Percentiles rank a stretch among this genome's conserved stretches.
Evolutionary conservation across 768 basidiomycete genomes (phyloP).

Genomic region (Rhizopogon roseolus): DNA sequence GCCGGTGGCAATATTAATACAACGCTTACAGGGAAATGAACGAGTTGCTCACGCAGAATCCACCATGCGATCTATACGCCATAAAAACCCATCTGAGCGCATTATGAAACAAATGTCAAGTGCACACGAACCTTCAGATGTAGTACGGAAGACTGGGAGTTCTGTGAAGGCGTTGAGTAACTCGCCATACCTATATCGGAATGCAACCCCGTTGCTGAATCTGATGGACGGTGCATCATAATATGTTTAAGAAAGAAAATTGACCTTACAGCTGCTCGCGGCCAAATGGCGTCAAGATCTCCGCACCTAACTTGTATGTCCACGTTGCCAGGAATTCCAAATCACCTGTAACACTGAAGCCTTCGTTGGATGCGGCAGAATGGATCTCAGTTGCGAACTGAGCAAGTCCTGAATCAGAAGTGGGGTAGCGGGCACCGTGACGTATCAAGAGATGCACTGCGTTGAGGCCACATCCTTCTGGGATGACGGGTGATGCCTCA

Average conservation of each 20-base stretch:
- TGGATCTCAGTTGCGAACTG: constrained; percentile 25
- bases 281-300: constrained; percentile 45
- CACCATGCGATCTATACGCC: constrained; percentile 25
- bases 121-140: constrained; percentile 30
- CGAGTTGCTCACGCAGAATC: constrained; percentile 24
- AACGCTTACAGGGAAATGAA: constrained; percentile 10
- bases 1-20: neutral
- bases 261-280: constrained; percentile 32
- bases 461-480: constrained; percentile 40
- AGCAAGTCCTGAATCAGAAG: constrained; percentile 21
- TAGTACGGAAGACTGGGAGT: constrained; percentile 48
- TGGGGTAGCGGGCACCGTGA: constrained; percentile 40
- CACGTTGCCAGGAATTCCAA: constrained; percentile 41
- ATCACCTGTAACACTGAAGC: constrained; percentile 29
- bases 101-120: neutral
- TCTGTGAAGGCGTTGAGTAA: constrained; percentile 36
- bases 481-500: constrained; percentile 40
- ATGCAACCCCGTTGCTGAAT: constrained; percentile 40
- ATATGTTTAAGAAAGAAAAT: neutral
- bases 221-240: constrained; percentile 5
- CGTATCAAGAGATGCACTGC: constrained; percentile 39
- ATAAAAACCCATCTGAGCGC: neutral
- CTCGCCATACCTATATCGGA: constrained; percentile 42
- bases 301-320: constrained; percentile 41
- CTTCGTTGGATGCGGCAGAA: constrained; percentile 15